Evolutionary conservation across 257 asterid genomes (phyloP), one percentile per base, ranked within the genome.

Genomic region (Avicennia marina): DNA sequence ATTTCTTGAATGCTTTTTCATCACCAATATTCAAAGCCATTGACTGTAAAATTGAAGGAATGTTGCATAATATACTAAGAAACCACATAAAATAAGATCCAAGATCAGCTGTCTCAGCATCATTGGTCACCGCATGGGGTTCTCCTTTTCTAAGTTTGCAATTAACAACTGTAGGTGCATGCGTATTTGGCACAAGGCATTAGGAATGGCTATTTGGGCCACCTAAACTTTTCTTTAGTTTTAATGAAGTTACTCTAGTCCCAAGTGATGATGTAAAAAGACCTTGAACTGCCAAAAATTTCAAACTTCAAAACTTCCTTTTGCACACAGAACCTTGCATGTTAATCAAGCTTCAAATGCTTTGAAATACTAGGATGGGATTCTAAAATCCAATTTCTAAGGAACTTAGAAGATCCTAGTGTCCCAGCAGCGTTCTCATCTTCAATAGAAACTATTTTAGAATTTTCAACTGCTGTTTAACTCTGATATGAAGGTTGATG

Each of bases 401-500:
- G 71, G 60, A 82, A 84, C 25, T 89, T 96, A 2, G 91, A 45
- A 52, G 70, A 58, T 64, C 90, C 94, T 18, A 63, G 31, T 26
- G 70, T 46, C 26, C 81, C 90, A 72, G 54, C 62, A 21, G 81
- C 78, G 67, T 80, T 91, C 75, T 84, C n/a, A n/a, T n/a, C 94
- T 66, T 86, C 96, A 16, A 77, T 11, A 15, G 95, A 81, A 54
- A 87, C 98, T 7, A 83, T 81, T 76, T 93, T 97, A 2, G 98
- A 93, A 77, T 86, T 89, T 63, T 89, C 99, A 71, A 89, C 96
- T 6, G 95, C 84, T 45, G 99, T 93, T 68, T 89, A 95, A 70
- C 96, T 93, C 80, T 93, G 97, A 82, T 89, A 97, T 55, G 97
- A 93, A 65, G 97, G 97, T 70, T n/a, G n/a, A n/a, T n/a, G n/a